Evolutionary conservation across 352 stramenopile species (phyloP).

Genomic region (Globisporangium acanthophoron): DNA sequence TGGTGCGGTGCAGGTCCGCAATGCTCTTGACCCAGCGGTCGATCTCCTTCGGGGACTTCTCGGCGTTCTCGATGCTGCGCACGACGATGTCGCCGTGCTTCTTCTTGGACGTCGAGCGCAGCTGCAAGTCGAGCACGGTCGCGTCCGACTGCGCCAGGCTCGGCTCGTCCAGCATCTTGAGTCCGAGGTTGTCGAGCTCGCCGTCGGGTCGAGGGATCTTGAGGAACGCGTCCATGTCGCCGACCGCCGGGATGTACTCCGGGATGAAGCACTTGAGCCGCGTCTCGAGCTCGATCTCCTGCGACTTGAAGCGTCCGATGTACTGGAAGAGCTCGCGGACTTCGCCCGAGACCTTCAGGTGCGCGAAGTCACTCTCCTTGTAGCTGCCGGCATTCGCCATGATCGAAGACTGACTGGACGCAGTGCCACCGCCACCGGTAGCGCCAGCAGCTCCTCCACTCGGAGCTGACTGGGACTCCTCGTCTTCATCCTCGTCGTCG

Average conservation of each 20-base stretch:
- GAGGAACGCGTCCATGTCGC: conserved; percentile 95
- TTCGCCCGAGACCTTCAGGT: conserved; percentile 88
- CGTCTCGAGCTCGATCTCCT: conserved; percentile 94
- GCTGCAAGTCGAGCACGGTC: conserved; percentile 93
- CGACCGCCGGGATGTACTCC: conserved; percentile 94
- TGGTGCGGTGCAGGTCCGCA: conserved; percentile 90
- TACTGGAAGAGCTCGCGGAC: conserved; percentile 92
- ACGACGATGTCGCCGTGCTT: conserved; percentile 90
- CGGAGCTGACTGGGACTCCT: conserved; percentile 25
- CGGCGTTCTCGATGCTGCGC: conserved; percentile 92
- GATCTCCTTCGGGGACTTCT: conserved; percentile 91
- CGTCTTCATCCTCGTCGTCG: conserved; percentile 59
- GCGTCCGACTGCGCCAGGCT: conserved; percentile 90
- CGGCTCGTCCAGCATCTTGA: conserved; percentile 94
- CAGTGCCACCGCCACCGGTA: conserved; percentile 5
- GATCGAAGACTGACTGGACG: conserved; percentile 38
- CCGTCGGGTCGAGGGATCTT: conserved; percentile 94
- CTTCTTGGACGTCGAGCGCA: conserved; percentile 93
- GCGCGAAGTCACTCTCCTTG: conserved; percentile 84
- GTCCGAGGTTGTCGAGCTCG: conserved; percentile 84
- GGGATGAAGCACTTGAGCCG: conserved; percentile 96
- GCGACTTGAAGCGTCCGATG: conserved; percentile 92
- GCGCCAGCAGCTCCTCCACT: conserved; percentile 6
- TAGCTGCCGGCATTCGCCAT: conserved; percentile 71
- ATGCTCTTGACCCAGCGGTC: conserved; percentile 95